Conservation (phyloP, 2,329 filamentous ascomycete species). For the Penicillium occitanis region DNA sequence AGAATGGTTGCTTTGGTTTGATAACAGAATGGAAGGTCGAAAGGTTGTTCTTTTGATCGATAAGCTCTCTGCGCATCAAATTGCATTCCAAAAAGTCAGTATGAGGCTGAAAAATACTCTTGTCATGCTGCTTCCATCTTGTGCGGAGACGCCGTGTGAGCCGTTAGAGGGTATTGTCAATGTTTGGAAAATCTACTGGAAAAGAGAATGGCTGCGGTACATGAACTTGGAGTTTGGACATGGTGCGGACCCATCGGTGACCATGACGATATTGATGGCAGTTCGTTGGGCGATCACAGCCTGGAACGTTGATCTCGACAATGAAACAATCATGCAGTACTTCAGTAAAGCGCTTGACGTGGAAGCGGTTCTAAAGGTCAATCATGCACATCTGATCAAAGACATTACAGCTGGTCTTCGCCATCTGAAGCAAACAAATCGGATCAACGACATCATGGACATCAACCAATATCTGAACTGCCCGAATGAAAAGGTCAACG, state of each 20-base stretch:
- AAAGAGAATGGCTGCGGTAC: conserved; percentile 17
- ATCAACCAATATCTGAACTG: conserved; percentile 11
- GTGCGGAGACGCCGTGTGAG: conserved; percentile 14
- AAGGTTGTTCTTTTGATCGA: conserved; percentile 26
- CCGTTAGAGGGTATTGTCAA: conserved; percentile 23
- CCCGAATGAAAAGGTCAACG: conserved; percentile 19
- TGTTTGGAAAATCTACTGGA: conserved; percentile 19
- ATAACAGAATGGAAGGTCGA: conserved; percentile 19
- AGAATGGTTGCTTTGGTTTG: conserved; percentile 25
- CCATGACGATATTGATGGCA: conserved; percentile 20
- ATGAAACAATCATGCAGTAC: conserved; percentile 11
- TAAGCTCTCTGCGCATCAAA: conserved; percentile 22
- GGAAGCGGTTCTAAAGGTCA: background rate
- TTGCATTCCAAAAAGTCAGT: conserved; percentile 15
- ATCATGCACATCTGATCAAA: conserved; percentile 1
- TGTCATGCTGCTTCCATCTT: conserved; percentile 23
- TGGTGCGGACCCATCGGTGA: conserved; percentile 6
- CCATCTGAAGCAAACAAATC: conserved; percentile 11
- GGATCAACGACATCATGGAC: conserved; percentile 16
- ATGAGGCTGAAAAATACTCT: conserved; percentile 22
- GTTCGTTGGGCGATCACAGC: conserved; percentile 20
- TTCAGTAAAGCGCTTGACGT: conserved; percentile 20
- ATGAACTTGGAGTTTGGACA: conserved; percentile 9
- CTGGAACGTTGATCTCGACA: conserved; percentile 18
- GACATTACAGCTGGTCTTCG: conserved; percentile 12